These are phyloP conservation scores for Gentiana straminea DNA, from an alignment of 257 asterid genomes.

Conservation along the genomic window DNA sequence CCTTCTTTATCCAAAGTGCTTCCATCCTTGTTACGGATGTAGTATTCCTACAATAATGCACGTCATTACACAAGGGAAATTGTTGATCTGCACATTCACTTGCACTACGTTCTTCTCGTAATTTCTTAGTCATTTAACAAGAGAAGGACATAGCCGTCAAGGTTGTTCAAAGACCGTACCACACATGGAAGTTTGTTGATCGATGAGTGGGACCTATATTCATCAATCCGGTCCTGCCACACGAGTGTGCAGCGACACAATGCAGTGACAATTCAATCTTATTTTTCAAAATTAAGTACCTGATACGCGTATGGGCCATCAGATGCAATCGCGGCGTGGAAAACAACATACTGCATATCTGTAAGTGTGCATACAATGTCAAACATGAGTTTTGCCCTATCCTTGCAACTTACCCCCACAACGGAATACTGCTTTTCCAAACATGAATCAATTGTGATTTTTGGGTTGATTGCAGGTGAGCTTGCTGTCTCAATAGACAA, in stretches of 20 bases:
- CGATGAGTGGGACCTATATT: too few relatives aligned
- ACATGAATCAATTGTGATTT: slow-evolving; percentile 58
- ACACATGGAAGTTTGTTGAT: too few relatives aligned
- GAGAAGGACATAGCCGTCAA: background rate
- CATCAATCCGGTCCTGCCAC: too few relatives aligned
- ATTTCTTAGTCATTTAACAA: background rate
- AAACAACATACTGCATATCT: slow-evolving; percentile 84
- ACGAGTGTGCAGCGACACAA: too few relatives aligned
- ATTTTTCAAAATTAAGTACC: slow-evolving; percentile 26
- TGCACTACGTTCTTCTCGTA: too few relatives aligned
- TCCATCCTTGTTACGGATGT: slow-evolving; percentile 79
- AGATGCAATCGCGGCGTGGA: slow-evolving; percentile 80
- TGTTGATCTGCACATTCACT: background rate
- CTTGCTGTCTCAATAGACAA: slow-evolving; percentile 21
- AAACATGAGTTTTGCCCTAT: slow-evolving; percentile 89
- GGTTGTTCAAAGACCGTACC: background rate
- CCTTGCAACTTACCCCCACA: slow-evolving; percentile 82
- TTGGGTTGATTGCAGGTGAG: slow-evolving; percentile 33
- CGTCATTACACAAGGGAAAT: slow-evolving; percentile 3
- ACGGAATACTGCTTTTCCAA: slow-evolving; percentile 84
- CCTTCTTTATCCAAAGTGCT: slow-evolving; percentile 52
- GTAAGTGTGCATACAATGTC: slow-evolving; percentile 97
- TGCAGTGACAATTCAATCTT: background rate
- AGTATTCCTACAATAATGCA: slow-evolving; percentile 54
- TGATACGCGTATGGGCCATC: slow-evolving; percentile 84